Conservation (phyloP, 129 eudicot species). For the Dittrichia graveolens region DNA sequence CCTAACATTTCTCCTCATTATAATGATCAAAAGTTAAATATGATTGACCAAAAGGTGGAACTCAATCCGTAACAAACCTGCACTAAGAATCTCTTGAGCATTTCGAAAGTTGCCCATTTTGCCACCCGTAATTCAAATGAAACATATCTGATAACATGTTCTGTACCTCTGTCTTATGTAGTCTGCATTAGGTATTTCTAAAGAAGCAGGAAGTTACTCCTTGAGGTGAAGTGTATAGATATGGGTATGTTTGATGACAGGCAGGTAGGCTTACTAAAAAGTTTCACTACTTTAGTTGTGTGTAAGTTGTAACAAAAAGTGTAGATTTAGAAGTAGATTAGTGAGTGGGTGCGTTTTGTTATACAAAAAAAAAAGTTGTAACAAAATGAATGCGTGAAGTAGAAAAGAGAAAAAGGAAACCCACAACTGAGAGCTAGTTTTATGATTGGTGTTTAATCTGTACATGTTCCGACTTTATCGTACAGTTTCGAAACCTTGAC, state of each 20-base stretch:
- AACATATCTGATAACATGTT: constrained; percentile 11
- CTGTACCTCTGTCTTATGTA: constrained; percentile 26
- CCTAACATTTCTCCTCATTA: no score
- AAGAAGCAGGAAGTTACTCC: constrained; percentile 30
- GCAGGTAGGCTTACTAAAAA: constrained; percentile 29
- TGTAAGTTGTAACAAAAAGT: constrained; percentile 31
- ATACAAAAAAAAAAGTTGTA: no score
- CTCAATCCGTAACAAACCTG: background rate
- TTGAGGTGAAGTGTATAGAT: constrained; percentile 40
- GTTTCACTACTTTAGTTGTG: constrained; percentile 23
- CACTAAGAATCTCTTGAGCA: background rate
- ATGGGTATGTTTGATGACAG: constrained; percentile 26
- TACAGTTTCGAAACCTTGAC: background rate
- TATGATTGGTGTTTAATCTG: constrained; percentile 8
- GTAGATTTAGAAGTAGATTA: no score
- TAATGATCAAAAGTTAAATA: background rate
- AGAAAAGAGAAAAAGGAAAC: constrained; percentile 30
- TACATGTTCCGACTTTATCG: constrained; percentile 2
- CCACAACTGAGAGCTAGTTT: constrained; percentile 8
- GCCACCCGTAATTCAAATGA: background rate
- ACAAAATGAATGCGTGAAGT: constrained; percentile 26
- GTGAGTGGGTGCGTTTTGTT: no score
- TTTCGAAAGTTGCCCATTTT: background rate
- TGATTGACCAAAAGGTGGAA: background rate
- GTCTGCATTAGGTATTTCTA: constrained; percentile 36